phyloP scores from a whole-genome alignment of 208 protist species.

The Leishmania mexicana region DNA sequence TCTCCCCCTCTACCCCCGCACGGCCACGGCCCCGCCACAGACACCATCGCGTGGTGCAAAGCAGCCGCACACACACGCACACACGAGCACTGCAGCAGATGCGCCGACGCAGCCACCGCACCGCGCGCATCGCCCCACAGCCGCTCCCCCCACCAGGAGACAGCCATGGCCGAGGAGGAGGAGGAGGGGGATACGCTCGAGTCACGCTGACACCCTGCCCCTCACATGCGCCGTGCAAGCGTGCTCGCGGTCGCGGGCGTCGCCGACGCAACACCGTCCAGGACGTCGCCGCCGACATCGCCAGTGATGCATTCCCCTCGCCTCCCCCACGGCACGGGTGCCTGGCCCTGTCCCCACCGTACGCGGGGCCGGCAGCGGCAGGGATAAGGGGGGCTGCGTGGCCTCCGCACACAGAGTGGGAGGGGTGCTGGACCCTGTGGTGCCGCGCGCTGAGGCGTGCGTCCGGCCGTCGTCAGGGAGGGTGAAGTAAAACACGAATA shows the following conservation, averaged over 20 bases:
- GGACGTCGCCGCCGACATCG: background rate
- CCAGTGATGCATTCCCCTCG: background rate
- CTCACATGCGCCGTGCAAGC: background rate
- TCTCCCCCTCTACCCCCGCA: background rate
- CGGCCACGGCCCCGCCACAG: background rate
- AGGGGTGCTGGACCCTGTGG: background rate
- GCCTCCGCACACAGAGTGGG: background rate
- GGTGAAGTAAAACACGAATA: background rate
- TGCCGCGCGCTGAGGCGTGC: background rate
- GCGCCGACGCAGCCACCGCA: background rate
- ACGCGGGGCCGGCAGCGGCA: background rate
- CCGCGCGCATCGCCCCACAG: too few species aligned
- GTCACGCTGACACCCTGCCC: background rate
- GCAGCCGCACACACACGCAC: background rate
- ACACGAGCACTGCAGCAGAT: background rate
- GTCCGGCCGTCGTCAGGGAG: background rate
- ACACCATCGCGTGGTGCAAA: background rate
- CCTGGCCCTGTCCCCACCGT: background rate
- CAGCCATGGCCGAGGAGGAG: background rate
- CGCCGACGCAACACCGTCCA: background rate
- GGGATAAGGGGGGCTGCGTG: background rate
- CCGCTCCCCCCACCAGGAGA: background rate
- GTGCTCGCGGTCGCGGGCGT: background rate
- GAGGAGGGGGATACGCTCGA: background rate
- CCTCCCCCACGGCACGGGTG: background rate